Conservation (phyloP, 1,139 yeast species). For the Blastobotrys arbuscula region DNA sequence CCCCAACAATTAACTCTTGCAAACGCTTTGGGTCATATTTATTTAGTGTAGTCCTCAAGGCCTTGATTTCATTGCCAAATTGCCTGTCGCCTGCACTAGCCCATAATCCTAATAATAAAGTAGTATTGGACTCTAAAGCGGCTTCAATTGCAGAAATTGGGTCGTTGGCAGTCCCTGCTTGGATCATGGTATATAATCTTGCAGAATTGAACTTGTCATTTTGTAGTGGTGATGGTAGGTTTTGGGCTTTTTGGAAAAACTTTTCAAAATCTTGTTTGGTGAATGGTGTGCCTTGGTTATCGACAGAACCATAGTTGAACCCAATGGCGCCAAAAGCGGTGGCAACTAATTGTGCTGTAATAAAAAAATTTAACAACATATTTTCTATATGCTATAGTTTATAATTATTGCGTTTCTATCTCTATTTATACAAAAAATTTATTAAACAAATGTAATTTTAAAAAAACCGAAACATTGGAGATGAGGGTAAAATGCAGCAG, state of each 20-base stretch:
- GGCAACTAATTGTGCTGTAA: neutral
- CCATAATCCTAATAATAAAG: conserved; percentile 30
- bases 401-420: no score
- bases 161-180: conserved; percentile 26
- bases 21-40: conserved; percentile 19
- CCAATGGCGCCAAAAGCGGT: conserved; percentile 19
- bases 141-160: conserved; percentile 31
- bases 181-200: conserved; percentile 25
- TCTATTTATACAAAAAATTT: no score
- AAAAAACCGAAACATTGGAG: no score
- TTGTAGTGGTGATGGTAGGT: conserved; percentile 15
- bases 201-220: conserved; percentile 20
- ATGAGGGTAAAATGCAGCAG: no score
- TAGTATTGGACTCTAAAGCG: conserved; percentile 31
- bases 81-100: conserved; percentile 29
- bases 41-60: conserved; percentile 26
- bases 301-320: conserved; percentile 25
- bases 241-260: conserved; percentile 21
- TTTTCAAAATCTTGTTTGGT: conserved; percentile 27
- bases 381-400: no score
- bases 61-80: conserved; percentile 30
- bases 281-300: conserved; percentile 19
- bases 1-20: conserved; percentile 46
- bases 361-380: no score
- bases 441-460: no score